These are phyloP conservation scores for Zygnema circumcarinatum DNA, from an alignment of 139 green algal genomes.

Conservation along the genomic window DNA sequence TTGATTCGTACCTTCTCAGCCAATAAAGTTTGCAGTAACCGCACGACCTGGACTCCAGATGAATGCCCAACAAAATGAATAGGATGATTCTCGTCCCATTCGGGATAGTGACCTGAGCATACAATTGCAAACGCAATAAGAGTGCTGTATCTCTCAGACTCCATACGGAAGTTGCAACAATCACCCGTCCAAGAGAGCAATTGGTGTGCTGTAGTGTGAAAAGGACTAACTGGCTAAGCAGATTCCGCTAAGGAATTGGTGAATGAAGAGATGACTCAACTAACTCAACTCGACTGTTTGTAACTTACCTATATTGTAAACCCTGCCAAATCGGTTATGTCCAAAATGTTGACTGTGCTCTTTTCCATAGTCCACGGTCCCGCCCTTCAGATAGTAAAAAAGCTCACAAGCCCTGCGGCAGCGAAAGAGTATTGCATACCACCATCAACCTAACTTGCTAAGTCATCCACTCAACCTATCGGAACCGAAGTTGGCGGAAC, in stretches of 20 bases:
- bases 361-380: constrained; percentile 43
- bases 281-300: too few relatives aligned
- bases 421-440: not conserved
- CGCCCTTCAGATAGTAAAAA: constrained; percentile 60
- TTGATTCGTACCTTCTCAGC: constrained; percentile 52
- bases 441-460: constrained; percentile 12
- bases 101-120: constrained; percentile 19
- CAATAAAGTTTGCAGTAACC: constrained; percentile 50
- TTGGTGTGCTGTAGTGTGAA: not conserved
- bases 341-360: constrained; percentile 48
- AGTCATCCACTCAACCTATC: not conserved
- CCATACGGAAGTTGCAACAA: not conserved
- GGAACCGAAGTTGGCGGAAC: constrained; percentile 6
- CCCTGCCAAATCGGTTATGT: constrained; percentile 43
- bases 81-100: constrained; percentile 54
- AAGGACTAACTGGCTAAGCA: not conserved
- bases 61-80: constrained; percentile 57
- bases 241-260: not conserved
- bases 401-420: constrained; percentile 49
- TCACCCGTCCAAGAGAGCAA: not conserved
- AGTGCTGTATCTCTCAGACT: not conserved
- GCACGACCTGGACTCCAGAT: constrained; percentile 48
- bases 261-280: too few relatives aligned
- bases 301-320: constrained; percentile 9
- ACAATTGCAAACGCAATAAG: constrained; percentile 26